Evolutionary conservation across 169 alveolate genomes (phyloP).

Genomic region (Plasmodium blacklocki): DNA sequence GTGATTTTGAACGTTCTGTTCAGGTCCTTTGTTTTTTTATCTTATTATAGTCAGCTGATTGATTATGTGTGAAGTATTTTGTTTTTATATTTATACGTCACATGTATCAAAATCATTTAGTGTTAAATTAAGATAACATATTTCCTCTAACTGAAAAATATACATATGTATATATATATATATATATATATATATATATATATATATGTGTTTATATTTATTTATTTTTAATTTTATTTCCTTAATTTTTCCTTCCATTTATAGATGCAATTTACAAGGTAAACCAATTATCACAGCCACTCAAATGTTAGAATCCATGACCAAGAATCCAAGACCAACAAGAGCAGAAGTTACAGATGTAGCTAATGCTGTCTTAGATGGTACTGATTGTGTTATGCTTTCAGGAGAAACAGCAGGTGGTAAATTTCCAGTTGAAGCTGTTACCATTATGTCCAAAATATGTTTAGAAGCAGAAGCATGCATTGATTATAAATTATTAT

Average conservation of each 20-base stretch:
- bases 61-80: constrained; percentile 26
- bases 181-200: neutral
- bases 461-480: constrained; percentile 91
- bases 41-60: constrained; percentile 69
- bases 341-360: constrained; percentile 99
- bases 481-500: constrained; percentile 81
- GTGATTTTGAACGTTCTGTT: constrained; percentile 59
- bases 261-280: constrained; percentile 93
- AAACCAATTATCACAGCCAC: constrained; percentile 99
- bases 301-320: constrained; percentile 98
- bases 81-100: constrained; percentile 1
- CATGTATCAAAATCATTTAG: constrained; percentile 51
- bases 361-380: constrained; percentile 99
- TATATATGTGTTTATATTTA: neutral
- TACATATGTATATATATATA: constrained; percentile 1
- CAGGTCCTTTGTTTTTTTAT: constrained; percentile 37
- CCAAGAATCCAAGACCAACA: constrained; percentile 97
- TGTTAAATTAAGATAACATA: constrained; percentile 68
- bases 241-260: neutral
- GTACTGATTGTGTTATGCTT: constrained; percentile 97
- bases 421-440: constrained; percentile 86
- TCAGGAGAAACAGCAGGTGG: constrained; percentile 93
- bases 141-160: neutral
- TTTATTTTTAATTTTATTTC: neutral
- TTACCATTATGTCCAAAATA: constrained; percentile 88